phyloP scores from a whole-genome alignment of 2,329 filamentous ascomycete genomes.

The Talaromyces sp. region DNA sequence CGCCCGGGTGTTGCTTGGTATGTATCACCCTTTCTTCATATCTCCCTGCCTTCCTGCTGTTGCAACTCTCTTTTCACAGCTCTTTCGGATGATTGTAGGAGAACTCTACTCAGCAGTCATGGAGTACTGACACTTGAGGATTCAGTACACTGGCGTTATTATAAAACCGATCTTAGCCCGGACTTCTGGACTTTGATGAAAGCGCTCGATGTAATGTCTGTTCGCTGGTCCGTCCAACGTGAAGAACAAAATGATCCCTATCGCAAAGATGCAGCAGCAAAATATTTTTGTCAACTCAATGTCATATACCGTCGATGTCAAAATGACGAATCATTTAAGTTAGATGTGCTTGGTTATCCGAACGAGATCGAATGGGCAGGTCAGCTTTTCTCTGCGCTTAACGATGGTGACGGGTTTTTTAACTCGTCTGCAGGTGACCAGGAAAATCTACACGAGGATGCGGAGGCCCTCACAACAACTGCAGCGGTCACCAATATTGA shows the following conservation, averaged over 20 bases:
- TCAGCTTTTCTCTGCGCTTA: not conserved
- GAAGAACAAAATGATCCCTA: constrained; percentile 12
- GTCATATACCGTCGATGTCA: not conserved
- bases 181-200: constrained; percentile 26
- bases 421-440: not conserved
- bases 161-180: constrained; percentile 21
- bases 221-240: constrained; percentile 20
- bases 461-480: not conserved
- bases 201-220: constrained; percentile 25
- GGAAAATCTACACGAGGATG: not conserved
- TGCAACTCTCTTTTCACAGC: not conserved
- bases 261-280: constrained; percentile 14
- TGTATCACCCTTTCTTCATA: not conserved
- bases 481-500: not conserved
- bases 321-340: not conserved
- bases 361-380: not conserved
- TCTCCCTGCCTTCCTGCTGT: not conserved
- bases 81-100: too few species aligned
- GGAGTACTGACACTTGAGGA: not conserved
- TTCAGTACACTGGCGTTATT: constrained; percentile 26
- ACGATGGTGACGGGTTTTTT: not conserved
- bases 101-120: not conserved
- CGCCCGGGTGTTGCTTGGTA: not conserved
- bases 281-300: not conserved
- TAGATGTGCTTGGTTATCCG: not conserved